Base-by-base conservation (phyloP, 2,329 filamentous ascomycete species). In the Leptoxyphium fumago region DNA sequence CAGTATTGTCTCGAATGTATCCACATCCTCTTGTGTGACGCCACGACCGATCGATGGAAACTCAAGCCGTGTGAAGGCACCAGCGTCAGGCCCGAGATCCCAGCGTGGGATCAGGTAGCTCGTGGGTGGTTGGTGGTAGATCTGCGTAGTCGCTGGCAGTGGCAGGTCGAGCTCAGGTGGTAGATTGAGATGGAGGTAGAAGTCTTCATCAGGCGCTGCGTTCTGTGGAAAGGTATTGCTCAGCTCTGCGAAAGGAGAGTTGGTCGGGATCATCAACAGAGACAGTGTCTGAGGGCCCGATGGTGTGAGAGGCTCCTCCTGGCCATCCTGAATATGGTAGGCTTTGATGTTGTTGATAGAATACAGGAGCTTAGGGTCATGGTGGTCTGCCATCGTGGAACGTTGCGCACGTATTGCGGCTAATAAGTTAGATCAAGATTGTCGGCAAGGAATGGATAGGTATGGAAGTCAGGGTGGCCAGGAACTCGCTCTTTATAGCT, bases 1-100 rank as follows among this genome's bases (percentile, higher is more conserved):
- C 42, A 96, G 73, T 51, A 96, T 96, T 2, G 89, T 95, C 69
- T 96, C 89, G 57, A 95, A 96, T 1, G 89, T 96, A 60, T 95
- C 87, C 38, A 94, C 73, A 61, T 95, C 89, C 61, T 96, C 88
- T 62, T 95, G 87, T 1, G 84, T 75, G 21, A 84, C 81, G 1
- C 84, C 79, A 47, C 71, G 78, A 15, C 84, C 84, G 18, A 83
- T 68, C 10, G 50, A 48, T 0, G 88, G 88, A 53, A 98, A 96
- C 60, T 95, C 83, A 58, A 98, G 86, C 45, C 87, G 76, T 15
- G 89, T 95, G 60, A 96, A 96, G 14, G 87, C 85, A 47, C 87
- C 88, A 51, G 80, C 82, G 45, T 91, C 84, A 1, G 83, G 84
- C 3, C 86, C 88, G 13, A 95, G 69, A 57, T 96, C 89, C 87